Base-by-base conservation (phyloP, 2,329 filamentous ascomycete species). In the Leptosphaerulina australis region DNA sequence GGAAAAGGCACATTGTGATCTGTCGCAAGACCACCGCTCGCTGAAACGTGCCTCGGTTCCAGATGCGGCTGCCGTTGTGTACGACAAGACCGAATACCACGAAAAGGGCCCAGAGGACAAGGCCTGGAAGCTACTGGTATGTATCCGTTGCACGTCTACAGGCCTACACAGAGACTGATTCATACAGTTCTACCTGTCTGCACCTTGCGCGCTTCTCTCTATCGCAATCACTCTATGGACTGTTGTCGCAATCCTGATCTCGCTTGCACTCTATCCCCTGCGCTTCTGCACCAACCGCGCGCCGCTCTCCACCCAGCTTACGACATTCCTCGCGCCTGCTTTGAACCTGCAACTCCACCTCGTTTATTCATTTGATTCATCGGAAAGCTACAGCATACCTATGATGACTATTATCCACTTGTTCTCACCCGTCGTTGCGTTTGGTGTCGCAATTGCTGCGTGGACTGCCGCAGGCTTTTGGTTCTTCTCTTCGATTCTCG, bases 391-490 rank as follows among this genome's bases (percentile, higher is more conserved):
- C 69, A 67, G 67, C 54, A 57, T 74, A 3, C 60, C 71, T 2
- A 74, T 76, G 66, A 74, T 85, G 12, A 68, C 85, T 7, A 55
- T 78, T 43, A 76, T 85, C 38, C 77, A 83, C 53, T 59, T 83
- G 1, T 68, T 83, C 20, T 82, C 82, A 3, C 82, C 83, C 2
- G 62, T 86, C 29, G 68, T 85, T 38, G 82, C 81, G 44, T 68
- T 84, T 9, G 81, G 78, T 28, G 74, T 85, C 36, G 77, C 83
- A 15, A 66, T 84, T 11, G 79, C 80, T 1, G 77, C 80, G 5
- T 86, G 83, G 83, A 79, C 81, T 0, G 77, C 82, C 0, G 83
- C 81, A 1, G 79, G 76, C 15, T 87, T 86, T 71, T 86, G 83
- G 84, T 71, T 84, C 41, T 84, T 83, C 62, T 77, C 81, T 18